A percentile compares a stretch with the other conserved stretches of the same genome.
phyloP scores from a whole-genome alignment of 148 eudicot species.

The Arctostaphylos glauca region DNA sequence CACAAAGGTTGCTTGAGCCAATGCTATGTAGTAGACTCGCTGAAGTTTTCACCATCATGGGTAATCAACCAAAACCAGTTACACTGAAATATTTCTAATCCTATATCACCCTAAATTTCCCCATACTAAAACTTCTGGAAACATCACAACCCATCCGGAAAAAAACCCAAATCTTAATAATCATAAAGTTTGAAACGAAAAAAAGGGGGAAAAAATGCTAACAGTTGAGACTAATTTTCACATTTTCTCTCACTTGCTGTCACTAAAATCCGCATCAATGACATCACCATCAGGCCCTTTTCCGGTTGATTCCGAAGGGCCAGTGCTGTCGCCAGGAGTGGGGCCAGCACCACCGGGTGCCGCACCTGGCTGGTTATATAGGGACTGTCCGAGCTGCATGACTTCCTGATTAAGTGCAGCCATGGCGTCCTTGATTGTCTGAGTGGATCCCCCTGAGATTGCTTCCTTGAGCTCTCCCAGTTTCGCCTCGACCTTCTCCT shows the following conservation, averaged over 20 bases:
- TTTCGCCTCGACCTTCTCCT: conserved; percentile 89
- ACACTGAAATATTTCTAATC: no score
- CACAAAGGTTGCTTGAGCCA: no score
- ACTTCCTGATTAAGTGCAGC: conserved; percentile 92
- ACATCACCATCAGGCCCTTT: conserved; percentile 96
- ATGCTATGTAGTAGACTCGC: no score
- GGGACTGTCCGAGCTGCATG: conserved; percentile 91
- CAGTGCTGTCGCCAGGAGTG: conserved; percentile 52
- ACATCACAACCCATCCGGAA: neutral
- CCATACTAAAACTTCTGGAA: no score
- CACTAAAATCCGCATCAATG: conserved; percentile 93
- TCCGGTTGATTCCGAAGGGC: conserved; percentile 55
- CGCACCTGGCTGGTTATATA: conserved; percentile 84
- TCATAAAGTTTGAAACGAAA: neutral
- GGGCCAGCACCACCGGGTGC: conserved; percentile 62
- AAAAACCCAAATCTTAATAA: neutral
- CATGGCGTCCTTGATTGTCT: conserved; percentile 82
- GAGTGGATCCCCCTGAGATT: conserved; percentile 66
- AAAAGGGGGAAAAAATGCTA: neutral
- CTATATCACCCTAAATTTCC: no score
- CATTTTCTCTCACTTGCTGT: conserved; percentile 27
- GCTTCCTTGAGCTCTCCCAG: conserved; percentile 81
- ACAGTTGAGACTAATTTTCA: neutral
- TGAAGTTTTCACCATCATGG: no score
- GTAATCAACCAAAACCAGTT: no score